Base-by-base conservation (phyloP, 495 filamentous ascomycete species). In the Talaromyces proteolyticus region DNA sequence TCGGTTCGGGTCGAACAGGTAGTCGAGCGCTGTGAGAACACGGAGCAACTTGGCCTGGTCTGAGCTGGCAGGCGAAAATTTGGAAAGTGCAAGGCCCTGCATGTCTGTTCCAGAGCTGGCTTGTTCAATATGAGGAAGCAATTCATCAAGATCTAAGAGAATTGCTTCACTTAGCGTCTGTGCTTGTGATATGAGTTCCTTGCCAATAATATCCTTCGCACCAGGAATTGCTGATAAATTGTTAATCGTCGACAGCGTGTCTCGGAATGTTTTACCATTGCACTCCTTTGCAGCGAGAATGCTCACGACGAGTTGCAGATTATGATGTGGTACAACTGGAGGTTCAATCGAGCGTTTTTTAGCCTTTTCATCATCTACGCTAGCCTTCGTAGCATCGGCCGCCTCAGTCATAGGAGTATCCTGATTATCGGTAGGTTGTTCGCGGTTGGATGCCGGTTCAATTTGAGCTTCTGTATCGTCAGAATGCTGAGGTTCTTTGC, bases 251-350 rank as follows among this genome's bases (percentile, higher is more conserved):
- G 94, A 91, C 41, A 97, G 78, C 0, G 94, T 96, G 59, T 97
- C 92, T 57, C 89, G 85, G 77, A 97, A 97, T 2, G 91, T 96
- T 72, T 95, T 95, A 43, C 88, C 90, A 57, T 86, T 93, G 69
- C 93, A 99, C 63, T 99, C 93, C 23, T 90, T 87, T 46, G 93
- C 91, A 11, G 92, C 87, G 53, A 99, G 84, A 52, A 99, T 95
- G 57, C 94, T 93, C 58, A 96, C 88, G 8, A 99, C 90, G 37
- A 97, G 74, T 59, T 86, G 87, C 54, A 99, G 76, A 65, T 96
- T 95, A 55, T 88, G 76, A 37, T 92, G 88, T 1, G 94, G 92
- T 41, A 99, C 84, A 19, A 89, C 81, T 20, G 93, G 93, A 44
- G 91, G 90, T 21, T 84, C 83, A 14, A 96, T 74, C 23, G 80